Base-by-base conservation (phyloP, 2,329 filamentous ascomycete genomes). In the Rugonectria rugulosa region DNA sequence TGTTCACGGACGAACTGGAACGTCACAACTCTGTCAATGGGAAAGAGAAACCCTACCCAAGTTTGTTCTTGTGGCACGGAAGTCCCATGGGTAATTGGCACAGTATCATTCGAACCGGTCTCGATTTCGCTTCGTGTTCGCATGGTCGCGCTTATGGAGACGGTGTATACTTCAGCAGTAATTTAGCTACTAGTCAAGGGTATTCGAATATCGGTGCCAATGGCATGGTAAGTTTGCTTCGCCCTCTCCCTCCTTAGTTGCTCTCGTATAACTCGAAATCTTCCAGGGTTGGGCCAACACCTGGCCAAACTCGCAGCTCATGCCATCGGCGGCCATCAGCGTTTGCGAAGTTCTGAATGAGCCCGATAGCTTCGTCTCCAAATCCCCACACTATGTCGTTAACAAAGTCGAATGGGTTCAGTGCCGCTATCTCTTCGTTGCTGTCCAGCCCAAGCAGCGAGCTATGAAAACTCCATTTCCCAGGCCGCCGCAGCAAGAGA, bases 1-100 rank as follows among this genome's bases (percentile, higher is more conserved):
- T 85, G 2, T 97, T 97, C 68, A 76, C 86, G 6, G 73, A 84
- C 19, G 85, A 87, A 12, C 79, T 95, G 3, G 76, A 79, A 31
- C 68, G 54, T 12, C 23, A 56, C 14, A 46, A 74, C 5, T 78
- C 80, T n/a, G 17, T 19, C 10, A 7, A 42, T 20, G 71, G 70
- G 24, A 36, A 65, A n/a, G 55, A 32, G 63, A 78, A 40, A 61
- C 73, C 56, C 4, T 78, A 85, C 62, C 89, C 90, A 0, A 94
- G 91, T 0, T 72, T 97, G 2, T 92, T 96, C 66, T 91, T 90
- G 0, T 97, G 90, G 88, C 93, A 97, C 70, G 93, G 92, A 6
- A 96, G 91, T 66, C 71, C 76, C 0, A 61, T 96, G 3, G 62
- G 72, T 3, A 97, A 96, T 66, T 97, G 93, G 93, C 93, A 97